Conservation (phyloP, 2,329 filamentous ascomycete species). For the Albifimbria verrucaria region DNA sequence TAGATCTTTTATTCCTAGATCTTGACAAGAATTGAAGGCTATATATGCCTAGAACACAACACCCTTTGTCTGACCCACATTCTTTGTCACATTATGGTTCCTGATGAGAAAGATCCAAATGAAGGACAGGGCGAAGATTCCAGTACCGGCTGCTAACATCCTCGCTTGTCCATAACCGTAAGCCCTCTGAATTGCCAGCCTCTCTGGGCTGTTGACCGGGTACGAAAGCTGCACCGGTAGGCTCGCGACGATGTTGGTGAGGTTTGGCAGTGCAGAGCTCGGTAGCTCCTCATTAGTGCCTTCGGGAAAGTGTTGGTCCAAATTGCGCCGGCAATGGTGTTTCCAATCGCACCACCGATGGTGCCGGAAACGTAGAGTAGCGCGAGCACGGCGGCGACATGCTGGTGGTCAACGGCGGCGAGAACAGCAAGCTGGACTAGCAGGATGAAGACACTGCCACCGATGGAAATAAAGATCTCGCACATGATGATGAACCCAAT, state of each 20-base stretch:
- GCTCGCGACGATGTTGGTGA: slow-evolving; percentile 49
- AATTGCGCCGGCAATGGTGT: slow-evolving; percentile 25
- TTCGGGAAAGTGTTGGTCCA: slow-evolving; percentile 28
- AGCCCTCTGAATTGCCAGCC: slow-evolving; percentile 54
- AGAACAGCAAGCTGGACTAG: slow-evolving; percentile 23
- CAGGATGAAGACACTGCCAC: slow-evolving; percentile 46
- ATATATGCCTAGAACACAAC: slow-evolving; percentile 40
- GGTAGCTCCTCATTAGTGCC: slow-evolving; percentile 52
- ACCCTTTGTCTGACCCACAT: slow-evolving; percentile 48
- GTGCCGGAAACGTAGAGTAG: slow-evolving; percentile 21
- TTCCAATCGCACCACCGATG: slow-evolving; percentile 24
- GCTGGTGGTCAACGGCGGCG: slow-evolving; percentile 27
- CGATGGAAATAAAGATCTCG: slow-evolving; percentile 50
- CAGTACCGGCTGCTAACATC: slow-evolving; percentile 40
- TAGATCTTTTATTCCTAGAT: too few relatives aligned
- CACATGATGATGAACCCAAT: slow-evolving; percentile 45
- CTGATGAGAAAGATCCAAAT: slow-evolving; percentile 42
- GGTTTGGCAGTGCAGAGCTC: slow-evolving; percentile 26
- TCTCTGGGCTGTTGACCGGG: slow-evolving; percentile 36
- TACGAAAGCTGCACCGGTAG: slow-evolving; percentile 50
- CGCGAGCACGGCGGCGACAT: slow-evolving; percentile 27
- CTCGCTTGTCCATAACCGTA: slow-evolving; percentile 50
- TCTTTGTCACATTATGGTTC: slow-evolving; percentile 48
- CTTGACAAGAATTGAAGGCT: too few relatives aligned
- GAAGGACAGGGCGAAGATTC: slow-evolving; percentile 27